Base-by-base conservation (phyloP, 148 eudicot species). In the Chenopodium album region DNA sequence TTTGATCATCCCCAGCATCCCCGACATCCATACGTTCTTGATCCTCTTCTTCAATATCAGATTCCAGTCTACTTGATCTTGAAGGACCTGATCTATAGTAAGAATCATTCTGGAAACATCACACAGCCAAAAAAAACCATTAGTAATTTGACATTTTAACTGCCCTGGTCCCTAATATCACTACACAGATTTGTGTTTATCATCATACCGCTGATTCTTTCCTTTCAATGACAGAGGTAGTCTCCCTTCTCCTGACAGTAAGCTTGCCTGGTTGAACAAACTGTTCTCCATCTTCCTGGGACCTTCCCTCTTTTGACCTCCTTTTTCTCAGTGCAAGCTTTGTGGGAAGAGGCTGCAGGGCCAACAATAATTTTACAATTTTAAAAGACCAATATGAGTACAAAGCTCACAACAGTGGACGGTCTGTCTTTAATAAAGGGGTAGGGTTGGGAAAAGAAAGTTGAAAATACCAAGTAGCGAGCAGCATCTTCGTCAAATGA, bases 281-380 rank as follows among this genome's bases (percentile, higher is more conserved):
- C 77, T 92, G 99, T 82, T 94, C 97, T 10, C 83, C 87, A 67
- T 96, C 99, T 4, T 94, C 94, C 14, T 80, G 86, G 31, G 94
- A 87, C 87, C 86, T 94, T 76, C 98, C 99, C 72, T 92, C 99
- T 86, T 85, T 89, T 13, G 98, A 90, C 73, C 98, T 85, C 89
- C 96, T 96, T 84, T 96, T 96, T 87, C 98, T 90, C 77, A 96
- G 74, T 17, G 89, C 75, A 72, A 96, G 94, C 86, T 94, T 96
- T 37, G 93, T 90, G 44, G 99, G 98, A 81, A 96, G 95, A 37
- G 99, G 98, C 98, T 96, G 89, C 74, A 72, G 34, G 29, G 22
- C 72, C 4, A 64, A 84, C 46, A 31, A 52, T 46, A 19, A 13
- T 2, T 13, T 75, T 28, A 41, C 60, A 48, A 41, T 41, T 66